phyloP scores from a whole-genome alignment of 495 filamentous ascomycete genomes.

The Bombardia bombarda region DNA sequence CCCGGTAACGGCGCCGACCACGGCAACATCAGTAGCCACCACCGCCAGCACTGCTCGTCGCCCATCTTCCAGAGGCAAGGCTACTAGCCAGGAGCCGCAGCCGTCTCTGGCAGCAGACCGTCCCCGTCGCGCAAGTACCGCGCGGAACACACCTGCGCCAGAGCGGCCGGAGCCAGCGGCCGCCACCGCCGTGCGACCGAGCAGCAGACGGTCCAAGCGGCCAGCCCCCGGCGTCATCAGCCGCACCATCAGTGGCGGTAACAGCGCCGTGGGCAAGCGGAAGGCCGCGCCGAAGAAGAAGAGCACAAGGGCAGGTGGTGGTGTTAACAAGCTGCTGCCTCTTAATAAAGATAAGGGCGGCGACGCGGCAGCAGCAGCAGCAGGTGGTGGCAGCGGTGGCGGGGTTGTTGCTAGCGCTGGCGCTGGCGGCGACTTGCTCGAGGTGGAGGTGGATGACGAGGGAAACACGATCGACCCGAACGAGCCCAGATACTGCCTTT shows the following conservation, averaged over 20 bases:
- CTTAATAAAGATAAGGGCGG: slow-evolving; percentile 29
- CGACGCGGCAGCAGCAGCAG: slow-evolving; percentile 25
- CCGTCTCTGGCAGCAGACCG: slow-evolving; percentile 39
- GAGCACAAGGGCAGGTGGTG: slow-evolving; percentile 20
- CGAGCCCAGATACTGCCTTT: slow-evolving; percentile 85
- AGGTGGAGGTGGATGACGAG: slow-evolving; percentile 51
- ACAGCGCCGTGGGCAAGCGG: slow-evolving; percentile 67
- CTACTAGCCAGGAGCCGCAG: slow-evolving; percentile 42
- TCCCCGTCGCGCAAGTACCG: slow-evolving; percentile 48
- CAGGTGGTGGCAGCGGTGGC: no score
- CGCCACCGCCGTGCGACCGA: slow-evolving; percentile 20
- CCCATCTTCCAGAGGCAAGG: slow-evolving; percentile 41
- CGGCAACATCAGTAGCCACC: slow-evolving; percentile 7
- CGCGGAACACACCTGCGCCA: slow-evolving; percentile 48
- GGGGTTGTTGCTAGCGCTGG: no score
- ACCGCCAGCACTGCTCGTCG: slow-evolving; percentile 24
- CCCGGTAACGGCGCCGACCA: slow-evolving; percentile 11
- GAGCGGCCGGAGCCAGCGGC: slow-evolving; percentile 15
- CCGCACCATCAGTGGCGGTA: slow-evolving; percentile 59
- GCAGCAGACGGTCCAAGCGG: slow-evolving; percentile 50
- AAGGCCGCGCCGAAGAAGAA: slow-evolving; percentile 69
- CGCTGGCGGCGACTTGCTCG: slow-evolving; percentile 12
- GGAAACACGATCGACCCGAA: slow-evolving; percentile 77
- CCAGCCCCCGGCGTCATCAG: slow-evolving; percentile 71
- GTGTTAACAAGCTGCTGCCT: slow-evolving; percentile 12